A percentile compares a stretch with the other conserved stretches of the same genome.
Conservation (phyloP, 2,329 filamentous ascomycete genomes). For the Penicillium glabrum region DNA sequence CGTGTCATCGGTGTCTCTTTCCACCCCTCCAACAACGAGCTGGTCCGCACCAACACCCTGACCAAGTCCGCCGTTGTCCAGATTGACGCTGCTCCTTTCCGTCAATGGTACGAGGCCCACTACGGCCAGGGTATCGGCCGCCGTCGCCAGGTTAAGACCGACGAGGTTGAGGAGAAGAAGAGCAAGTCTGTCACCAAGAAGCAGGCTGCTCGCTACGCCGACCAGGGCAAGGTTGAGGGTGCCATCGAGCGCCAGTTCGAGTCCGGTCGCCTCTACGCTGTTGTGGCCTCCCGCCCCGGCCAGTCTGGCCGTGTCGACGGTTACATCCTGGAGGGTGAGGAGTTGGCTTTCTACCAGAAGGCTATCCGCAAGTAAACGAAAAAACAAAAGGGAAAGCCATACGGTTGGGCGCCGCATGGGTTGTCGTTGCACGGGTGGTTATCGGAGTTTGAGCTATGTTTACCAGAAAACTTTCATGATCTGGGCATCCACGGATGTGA, state of each 20-base stretch:
- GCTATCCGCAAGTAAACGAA: constrained; percentile 91
- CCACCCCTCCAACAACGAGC: constrained; percentile 99
- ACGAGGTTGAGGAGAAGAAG: constrained; percentile 72
- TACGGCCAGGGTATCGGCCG: constrained; percentile 90
- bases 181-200: constrained; percentile 95
- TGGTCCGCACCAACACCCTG: constrained; percentile 99
- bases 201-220: constrained; percentile 82
- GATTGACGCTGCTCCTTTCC: constrained; percentile 97
- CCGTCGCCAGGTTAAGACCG: constrained; percentile 80
- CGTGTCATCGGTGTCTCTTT: constrained; percentile 97
- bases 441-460: constrained; percentile 42
- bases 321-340: constrained; percentile 98
- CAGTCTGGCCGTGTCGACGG: constrained; percentile 96
- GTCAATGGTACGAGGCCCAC: constrained; percentile 99
- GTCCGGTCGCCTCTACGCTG: constrained; percentile 94
- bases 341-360: constrained; percentile 99
- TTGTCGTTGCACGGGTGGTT: constrained; percentile 32
- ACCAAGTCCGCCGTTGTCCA: constrained; percentile 99
- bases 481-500: constrained; percentile 34
- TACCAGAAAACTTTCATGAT: constrained; percentile 35
- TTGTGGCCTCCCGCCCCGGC: constrained; percentile 88
- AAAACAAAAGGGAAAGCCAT: constrained; percentile 28
- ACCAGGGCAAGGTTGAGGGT: constrained; percentile 85
- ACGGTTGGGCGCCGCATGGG: constrained; percentile 19
- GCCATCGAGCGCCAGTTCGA: constrained; percentile 98